phyloP scores from a whole-genome alignment of 257 asterid genomes.

The Solanum bulbocastanum region DNA sequence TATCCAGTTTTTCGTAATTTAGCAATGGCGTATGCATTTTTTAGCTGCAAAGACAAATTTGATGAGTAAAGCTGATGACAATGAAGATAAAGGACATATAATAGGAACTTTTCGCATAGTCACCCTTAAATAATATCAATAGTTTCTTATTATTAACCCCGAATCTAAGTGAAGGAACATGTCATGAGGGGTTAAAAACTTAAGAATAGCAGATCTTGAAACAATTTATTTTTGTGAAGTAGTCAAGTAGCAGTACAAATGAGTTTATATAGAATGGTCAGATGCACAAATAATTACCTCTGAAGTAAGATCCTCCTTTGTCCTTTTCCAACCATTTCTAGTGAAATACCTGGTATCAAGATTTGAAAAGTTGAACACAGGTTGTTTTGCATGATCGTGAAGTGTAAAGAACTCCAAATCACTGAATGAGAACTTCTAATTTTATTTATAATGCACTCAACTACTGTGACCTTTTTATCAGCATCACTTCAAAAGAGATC shows the following conservation, averaged over 20 bases:
- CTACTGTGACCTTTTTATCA: background rate
- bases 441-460: background rate
- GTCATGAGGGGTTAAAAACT: background rate
- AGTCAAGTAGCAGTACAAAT: background rate
- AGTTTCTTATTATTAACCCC: background rate
- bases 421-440: background rate
- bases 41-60: slow-evolving; percentile 50
- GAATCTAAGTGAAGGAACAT: background rate
- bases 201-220: background rate
- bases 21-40: slow-evolving; percentile 73
- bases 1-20: slow-evolving; percentile 76
- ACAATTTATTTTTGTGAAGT: background rate
- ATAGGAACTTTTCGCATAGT: background rate
- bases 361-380: background rate
- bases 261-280: background rate
- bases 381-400: background rate
- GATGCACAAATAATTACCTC: slow-evolving; percentile 41
- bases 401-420: background rate
- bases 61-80: background rate
- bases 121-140: background rate
- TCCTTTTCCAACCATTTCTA: slow-evolving; percentile 79
- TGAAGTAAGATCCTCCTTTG: slow-evolving; percentile 55
- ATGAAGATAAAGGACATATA: background rate
- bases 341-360: slow-evolving; percentile 66
- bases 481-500: background rate